phyloP scores from a whole-genome alignment of 208 protist genomes.

The Trypanosoma cruzi region DNA sequence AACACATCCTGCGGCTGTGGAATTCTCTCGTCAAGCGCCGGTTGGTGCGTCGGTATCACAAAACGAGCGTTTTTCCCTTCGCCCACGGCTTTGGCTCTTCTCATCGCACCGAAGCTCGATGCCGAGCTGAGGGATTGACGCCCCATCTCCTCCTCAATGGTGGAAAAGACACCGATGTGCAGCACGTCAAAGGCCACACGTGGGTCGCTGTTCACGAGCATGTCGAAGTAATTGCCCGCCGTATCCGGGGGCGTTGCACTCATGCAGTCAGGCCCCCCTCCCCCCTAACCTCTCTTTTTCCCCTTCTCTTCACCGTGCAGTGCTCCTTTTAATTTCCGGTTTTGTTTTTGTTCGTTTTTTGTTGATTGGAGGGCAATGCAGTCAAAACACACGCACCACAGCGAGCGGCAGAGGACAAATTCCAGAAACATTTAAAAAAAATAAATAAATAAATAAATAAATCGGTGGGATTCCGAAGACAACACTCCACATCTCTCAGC shows the following conservation, averaged over 20 bases:
- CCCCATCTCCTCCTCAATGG: slow-evolving; percentile 35
- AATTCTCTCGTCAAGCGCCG: slow-evolving; percentile 10
- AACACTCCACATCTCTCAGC: too few species aligned
- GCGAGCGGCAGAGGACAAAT: too few species aligned
- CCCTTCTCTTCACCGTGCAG: too few species aligned
- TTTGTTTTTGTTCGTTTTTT: too few species aligned
- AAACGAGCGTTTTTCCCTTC: slow-evolving; percentile 13
- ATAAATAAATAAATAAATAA: too few species aligned
- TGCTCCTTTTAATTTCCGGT: too few species aligned
- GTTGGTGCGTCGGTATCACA: slow-evolving; percentile 13
- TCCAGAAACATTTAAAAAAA: not conserved
- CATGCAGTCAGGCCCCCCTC: not conserved
- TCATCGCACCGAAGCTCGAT: not conserved
- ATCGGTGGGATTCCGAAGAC: too few species aligned
- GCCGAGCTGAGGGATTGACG: not conserved
- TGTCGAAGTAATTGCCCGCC: slow-evolving; percentile 39
- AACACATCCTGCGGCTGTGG: slow-evolving; percentile 13
- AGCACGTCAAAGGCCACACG: slow-evolving; percentile 69
- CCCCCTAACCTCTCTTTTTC: not conserved
- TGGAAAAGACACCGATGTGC: slow-evolving; percentile 51
- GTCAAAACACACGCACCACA: too few species aligned
- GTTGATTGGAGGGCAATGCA: too few species aligned
- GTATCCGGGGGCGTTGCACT: slow-evolving; percentile 1
- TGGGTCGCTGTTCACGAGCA: slow-evolving; percentile 73
- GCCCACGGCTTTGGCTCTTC: not conserved